Evolutionary conservation across 2,329 filamentous ascomycete genomes (phyloP).

Genomic region (Aspergillus niger): DNA sequence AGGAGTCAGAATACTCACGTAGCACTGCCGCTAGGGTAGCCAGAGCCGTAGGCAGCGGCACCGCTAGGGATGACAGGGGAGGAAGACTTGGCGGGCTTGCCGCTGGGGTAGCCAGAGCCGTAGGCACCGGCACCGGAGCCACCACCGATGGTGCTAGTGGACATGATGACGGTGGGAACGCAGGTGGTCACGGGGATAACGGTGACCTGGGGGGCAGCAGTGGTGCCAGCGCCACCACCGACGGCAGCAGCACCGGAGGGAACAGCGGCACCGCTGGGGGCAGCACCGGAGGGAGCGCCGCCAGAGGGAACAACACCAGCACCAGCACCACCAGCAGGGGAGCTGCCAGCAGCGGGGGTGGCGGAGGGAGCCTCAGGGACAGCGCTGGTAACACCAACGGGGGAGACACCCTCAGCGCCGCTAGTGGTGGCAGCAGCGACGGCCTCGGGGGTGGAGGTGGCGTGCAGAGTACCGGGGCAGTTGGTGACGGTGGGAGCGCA

Average conservation of each 20-base stretch:
- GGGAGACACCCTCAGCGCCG: conserved; percentile 3
- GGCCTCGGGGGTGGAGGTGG: conserved; percentile 28
- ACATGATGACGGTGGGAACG: conserved; percentile 35
- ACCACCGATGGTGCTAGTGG: conserved; percentile 30
- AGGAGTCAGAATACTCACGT: conserved; percentile 18
- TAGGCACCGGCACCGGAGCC: conserved; percentile 13
- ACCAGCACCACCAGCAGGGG: conserved; percentile 1
- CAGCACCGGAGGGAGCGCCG: conserved; percentile 10
- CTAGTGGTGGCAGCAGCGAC: conserved; percentile 19
- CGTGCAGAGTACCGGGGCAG: conserved; percentile 49
- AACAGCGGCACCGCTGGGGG: conserved; percentile 10
- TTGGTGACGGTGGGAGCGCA: conserved; percentile 63
- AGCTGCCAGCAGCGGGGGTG: conserved; percentile 10
- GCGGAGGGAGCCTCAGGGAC: conserved; percentile 2
- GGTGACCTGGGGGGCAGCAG: conserved; percentile 21
- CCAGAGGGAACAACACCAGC: conserved; percentile 7
- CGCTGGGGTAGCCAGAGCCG: conserved; percentile 16
- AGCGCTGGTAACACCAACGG: conserved; percentile 12
- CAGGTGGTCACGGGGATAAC: conserved; percentile 37
- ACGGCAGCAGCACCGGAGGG: conserved; percentile 18
- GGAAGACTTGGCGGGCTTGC: conserved; percentile 14
- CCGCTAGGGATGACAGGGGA: conserved; percentile 24
- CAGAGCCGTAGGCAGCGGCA: conserved; percentile 17
- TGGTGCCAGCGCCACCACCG: conserved; percentile 16
- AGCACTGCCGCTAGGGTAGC: conserved; percentile 15